Conservation (phyloP, 148 eudicot genomes). For the Dianthus caryophyllus region DNA sequence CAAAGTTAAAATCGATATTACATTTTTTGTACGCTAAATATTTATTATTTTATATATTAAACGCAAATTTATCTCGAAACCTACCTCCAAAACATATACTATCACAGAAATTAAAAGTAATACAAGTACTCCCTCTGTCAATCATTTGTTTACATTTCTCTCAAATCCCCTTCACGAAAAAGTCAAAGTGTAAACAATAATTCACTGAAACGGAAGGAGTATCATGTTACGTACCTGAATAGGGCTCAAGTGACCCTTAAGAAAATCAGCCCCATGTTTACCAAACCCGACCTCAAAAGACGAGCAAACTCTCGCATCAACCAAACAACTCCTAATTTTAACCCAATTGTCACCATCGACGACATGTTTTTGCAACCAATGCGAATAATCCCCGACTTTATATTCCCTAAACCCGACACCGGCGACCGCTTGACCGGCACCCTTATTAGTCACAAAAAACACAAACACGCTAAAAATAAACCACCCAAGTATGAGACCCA, state of each 20-base stretch:
- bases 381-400: constrained; percentile 37
- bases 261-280: constrained; percentile 25
- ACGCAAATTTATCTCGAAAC: too few relatives aligned
- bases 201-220: too few relatives aligned
- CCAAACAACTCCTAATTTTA: constrained; percentile 42
- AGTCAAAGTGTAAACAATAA: too few relatives aligned
- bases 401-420: constrained; percentile 42
- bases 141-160: too few relatives aligned
- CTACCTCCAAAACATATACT: too few relatives aligned
- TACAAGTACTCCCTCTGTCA: too few relatives aligned
- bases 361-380: constrained; percentile 45
- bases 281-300: constrained; percentile 13
- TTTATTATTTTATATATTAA: too few relatives aligned
- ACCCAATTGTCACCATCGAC: constrained; percentile 36
- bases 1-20: too few relatives aligned
- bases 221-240: constrained; percentile 42
- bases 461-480: constrained; percentile 32
- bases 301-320: constrained; percentile 32
- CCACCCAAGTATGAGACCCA: constrained; percentile 28
- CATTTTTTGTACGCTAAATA: too few relatives aligned
- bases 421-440: constrained; percentile 40
- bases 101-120: too few relatives aligned
- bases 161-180: too few relatives aligned
- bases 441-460: constrained; percentile 41
- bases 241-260: constrained; percentile 28